Percentiles rank a stretch among this genome's conserved stretches.
Evolutionary conservation across 352 stramenopile species (phyloP).

Genomic region (Pythium periplocum): DNA sequence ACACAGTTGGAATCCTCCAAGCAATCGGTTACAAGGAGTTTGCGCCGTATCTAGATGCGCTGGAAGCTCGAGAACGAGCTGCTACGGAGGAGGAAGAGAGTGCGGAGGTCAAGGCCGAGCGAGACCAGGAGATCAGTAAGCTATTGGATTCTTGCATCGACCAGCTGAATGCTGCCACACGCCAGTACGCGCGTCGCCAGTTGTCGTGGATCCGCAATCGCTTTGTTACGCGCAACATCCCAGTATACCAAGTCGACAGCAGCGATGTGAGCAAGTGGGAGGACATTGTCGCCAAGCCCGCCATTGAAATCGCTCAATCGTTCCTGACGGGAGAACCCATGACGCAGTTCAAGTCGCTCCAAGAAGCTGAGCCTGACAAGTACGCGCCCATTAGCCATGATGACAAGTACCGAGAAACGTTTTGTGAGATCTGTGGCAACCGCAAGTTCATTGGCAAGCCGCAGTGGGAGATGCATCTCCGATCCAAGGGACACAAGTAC

Average conservation of each 20-base stretch:
- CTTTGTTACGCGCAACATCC: conserved; percentile 80
- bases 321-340: conserved; percentile 42
- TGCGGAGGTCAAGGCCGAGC: conserved; percentile 10
- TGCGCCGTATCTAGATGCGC: conserved; percentile 67
- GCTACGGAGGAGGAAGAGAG: conserved; percentile 2
- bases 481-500: conserved; percentile 79
- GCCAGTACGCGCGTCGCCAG: conserved; percentile 82
- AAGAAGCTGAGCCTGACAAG: conserved; percentile 42
- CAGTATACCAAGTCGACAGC: conserved; percentile 82
- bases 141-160: conserved; percentile 63
- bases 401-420: conserved; percentile 60
- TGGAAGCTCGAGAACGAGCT: conserved; percentile 28
- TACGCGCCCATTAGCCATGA: conserved; percentile 27
- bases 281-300: conserved; percentile 41
- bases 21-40: conserved; percentile 92
- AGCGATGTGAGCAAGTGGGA: conserved; percentile 66
- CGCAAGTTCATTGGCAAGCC: conserved; percentile 62
- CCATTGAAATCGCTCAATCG: conserved; percentile 51
- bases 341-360: conserved; percentile 26
- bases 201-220: conserved; percentile 87
- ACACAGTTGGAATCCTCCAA: conserved; percentile 74
- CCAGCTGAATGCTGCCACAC: conserved; percentile 74
- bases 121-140: conserved; percentile 24
- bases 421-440: conserved; percentile 51
- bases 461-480: conserved; percentile 68